Base-by-base conservation (phyloP, 2,329 filamentous ascomycete genomes). In the Xenosphaeropsis pyriputrescens region DNA sequence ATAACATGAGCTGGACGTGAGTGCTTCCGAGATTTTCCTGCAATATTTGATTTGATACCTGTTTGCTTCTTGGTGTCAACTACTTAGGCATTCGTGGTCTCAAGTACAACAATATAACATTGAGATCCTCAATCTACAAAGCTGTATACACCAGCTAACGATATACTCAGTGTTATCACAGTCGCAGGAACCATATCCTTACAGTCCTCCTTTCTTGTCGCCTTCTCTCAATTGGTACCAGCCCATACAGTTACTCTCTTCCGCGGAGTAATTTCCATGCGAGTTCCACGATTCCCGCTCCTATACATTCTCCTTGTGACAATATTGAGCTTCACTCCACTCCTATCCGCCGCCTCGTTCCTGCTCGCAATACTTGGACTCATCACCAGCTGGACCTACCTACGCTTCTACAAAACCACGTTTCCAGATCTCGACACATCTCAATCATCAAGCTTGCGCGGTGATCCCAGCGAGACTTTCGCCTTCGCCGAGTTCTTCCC, bases 401-500 rank as follows among this genome's bases (percentile, higher is more conserved):
- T 98, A 14, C 85, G 91, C 47, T 98, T 96, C 67, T 95, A 85
- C 67, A 93, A 94, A 62, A 62, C 68, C 39, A 72, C 79, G 41
- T 79, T 79, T 51, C 75, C 76, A 39, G 76, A 81, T 49, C 71
- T 81, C 43, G 75, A 79, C 49, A 63, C 69, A 11, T 68, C 70
- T 8, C 75, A 80, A 50, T 58, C 70, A 2, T 55, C 67, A 5
- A 65, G 70, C 7, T 73, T 93, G 48, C 82, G 79, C 45, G 91
- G 91, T 44, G 91, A 98, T 57, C 85, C 91, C 29, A 93, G 84
- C 58, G 91, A 98, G 59, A 94, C 88, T 0, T 98, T 98, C 55
- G 82, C 88, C 6, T 93, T 98, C 57, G 80, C 86, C 46, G 85
- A 91, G 51, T 94, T 98, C 66, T 96, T 96, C 63, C 91, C 91